Evolutionary conservation across 768 basidiomycete genomes (phyloP).

Genomic region (Amanita subjunquillea): DNA sequence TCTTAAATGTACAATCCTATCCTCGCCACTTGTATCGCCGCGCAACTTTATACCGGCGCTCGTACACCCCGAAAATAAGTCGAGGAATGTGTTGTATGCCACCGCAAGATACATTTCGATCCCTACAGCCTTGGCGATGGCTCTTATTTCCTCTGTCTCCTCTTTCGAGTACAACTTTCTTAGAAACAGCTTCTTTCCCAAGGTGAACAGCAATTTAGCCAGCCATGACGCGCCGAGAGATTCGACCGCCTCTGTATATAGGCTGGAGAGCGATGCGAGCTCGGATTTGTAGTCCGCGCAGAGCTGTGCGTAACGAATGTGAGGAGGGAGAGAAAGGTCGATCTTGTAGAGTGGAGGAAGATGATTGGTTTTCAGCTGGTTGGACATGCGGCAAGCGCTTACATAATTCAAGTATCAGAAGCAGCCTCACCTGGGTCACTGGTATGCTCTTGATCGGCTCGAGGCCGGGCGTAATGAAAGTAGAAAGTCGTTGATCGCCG

Average conservation of each 20-base stretch:
- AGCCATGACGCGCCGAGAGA: constrained; percentile 9
- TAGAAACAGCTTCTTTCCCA: constrained; percentile 13
- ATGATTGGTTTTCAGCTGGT: background rate
- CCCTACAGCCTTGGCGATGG: constrained; percentile 18
- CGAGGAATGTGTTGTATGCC: constrained; percentile 29
- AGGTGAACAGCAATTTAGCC: constrained; percentile 14
- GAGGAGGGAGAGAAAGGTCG: constrained; percentile 22
- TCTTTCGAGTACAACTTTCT: constrained; percentile 20
- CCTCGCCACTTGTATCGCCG: constrained; percentile 10
- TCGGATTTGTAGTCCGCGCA: constrained; percentile 19
- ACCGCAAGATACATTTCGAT: constrained; percentile 23
- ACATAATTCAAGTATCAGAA: too few relatives aligned
- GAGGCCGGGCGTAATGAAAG: too few relatives aligned
- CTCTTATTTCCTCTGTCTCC: constrained; percentile 23
- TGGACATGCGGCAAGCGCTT: too few relatives aligned
- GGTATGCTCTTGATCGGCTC: too few relatives aligned
- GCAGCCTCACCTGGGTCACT: too few relatives aligned
- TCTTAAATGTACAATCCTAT: constrained; percentile 24
- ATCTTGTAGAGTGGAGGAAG: constrained; percentile 19
- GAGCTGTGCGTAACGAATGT: constrained; percentile 19
- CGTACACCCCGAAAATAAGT: constrained; percentile 26
- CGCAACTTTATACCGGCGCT: constrained; percentile 22
- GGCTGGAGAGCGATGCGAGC: constrained; percentile 15
- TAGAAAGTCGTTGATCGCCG: too few relatives aligned
- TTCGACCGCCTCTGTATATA: constrained; percentile 19